Evolutionary conservation across 768 basidiomycete genomes (phyloP), one percentile per base, ranked within the genome.

Genomic region (Leccinum uliginosum): DNA sequence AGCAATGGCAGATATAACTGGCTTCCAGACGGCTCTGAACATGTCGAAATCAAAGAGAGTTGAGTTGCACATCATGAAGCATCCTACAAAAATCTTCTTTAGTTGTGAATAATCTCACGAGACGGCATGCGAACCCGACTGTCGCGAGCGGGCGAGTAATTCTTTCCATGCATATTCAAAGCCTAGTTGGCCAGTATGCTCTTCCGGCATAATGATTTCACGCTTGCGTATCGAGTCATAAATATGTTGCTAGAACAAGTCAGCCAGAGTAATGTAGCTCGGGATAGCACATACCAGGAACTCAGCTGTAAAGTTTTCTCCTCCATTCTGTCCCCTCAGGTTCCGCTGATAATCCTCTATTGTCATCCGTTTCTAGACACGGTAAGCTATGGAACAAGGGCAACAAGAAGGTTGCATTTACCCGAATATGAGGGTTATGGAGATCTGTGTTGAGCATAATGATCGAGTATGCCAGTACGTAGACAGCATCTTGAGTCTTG

Each of bases 111-210:
- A 46, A 40, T 43, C 35, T 26, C 44, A 63, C 19, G 26, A 57
- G 51, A 53, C 48, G 30, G 57, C 12, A 9, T 38, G 66, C 80
- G 44, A 57, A 89, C 93, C 92, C 58, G 92, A 84, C 68, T 85
- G 85, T 55, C 85, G 80, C 46, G 94, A 85, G 30, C 97, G 83
- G 30, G 86, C 73, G 35, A 98, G 79, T 10, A 99, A 77, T 63
- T 98, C 94, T 69, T 97, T 98, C 97, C 97, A 99, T 17, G 97
- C 96, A 69, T 96, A 97, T 64, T 98, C 97, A 69, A 99, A 99
- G 9, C 97, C 97, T 46, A 96, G 81, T 67, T 93, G 92, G 2
- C 96, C 97, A 9, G 87, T 90, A 66, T 99, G 97, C 64, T 99
- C 97, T 72, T 98, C 94, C 0, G 97, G 96, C 85, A 99, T 89